Base-by-base conservation (phyloP, 2,329 filamentous ascomycete species). In the Exutisphaerella laricina region DNA sequence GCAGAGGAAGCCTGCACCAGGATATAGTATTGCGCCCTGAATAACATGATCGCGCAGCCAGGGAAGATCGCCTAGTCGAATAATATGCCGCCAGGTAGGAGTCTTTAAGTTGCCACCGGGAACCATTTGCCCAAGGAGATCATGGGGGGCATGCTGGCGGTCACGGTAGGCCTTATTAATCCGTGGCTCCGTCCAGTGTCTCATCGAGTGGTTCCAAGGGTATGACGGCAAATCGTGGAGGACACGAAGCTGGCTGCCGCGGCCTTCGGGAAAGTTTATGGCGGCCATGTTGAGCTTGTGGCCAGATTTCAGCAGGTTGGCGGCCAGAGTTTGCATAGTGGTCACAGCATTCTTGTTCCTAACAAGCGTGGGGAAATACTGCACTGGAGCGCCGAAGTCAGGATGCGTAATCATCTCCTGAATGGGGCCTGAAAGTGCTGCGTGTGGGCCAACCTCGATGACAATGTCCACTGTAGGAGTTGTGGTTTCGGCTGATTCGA, bases 1-100 rank as follows among this genome's bases (percentile, higher is more conserved):
- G 32, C 36, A 32, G 29, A 49, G 29, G 26, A 33, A 41, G 8
- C 41, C 49, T 25, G 39, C 46, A 10, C 37, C 46, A 1, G 49
- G 49, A 20, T 45, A 47, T 2, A 51, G 28, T 8, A 46, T 41
- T 8, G 32, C 35, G 13, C 32, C 32, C 6, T 6, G 6, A 12
- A 26, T 26, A 26, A 7, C 12, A 12, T 26, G 23, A 26, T 26
- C 23, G 6, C 23, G 23, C 6, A 26, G 23, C 23, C 23, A 26
- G 23, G 23, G 23, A 26, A 26, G 23, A 6, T 26, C 23, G 23
- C 12, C 23, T 12, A 26, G 12, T 26, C 6, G 12, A 12, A 52
- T 20, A 20, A 48, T 36, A n/a, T 46, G 43, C 9, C 47, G 36
- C 49, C 49, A 52, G 16, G 23, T 38, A n/a, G 45, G 48, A 7